phyloP scores from a whole-genome alignment of 345 rosid species.

The Rhizophora apiculata region DNA sequence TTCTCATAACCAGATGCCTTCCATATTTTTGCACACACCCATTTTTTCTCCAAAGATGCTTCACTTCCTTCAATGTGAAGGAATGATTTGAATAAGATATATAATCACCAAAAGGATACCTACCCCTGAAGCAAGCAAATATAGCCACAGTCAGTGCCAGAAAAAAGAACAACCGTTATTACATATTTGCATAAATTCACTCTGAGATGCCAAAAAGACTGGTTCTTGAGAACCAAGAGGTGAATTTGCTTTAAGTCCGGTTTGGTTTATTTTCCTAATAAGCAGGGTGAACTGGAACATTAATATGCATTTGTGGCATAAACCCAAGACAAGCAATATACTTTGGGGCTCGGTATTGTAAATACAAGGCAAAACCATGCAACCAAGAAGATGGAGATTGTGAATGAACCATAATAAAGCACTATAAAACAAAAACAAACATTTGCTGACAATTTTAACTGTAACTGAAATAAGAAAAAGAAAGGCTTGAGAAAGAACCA shows the following conservation, averaged over 20 bases:
- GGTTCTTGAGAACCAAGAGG: too few species aligned
- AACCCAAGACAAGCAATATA: too few species aligned
- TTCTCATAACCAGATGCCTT: constrained; percentile 73
- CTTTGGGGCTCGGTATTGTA: too few species aligned
- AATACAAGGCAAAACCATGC: too few species aligned
- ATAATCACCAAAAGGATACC: constrained; percentile 89
- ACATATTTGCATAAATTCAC: neutral
- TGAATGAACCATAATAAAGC: neutral
- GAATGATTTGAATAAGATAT: constrained; percentile 70
- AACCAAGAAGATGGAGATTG: neutral
- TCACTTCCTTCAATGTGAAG: constrained; percentile 75
- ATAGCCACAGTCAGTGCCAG: constrained; percentile 5
- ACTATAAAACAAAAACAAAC: neutral
- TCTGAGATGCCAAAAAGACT: neutral
- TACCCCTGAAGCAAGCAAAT: constrained; percentile 52
- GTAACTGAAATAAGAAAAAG: constrained; percentile 29
- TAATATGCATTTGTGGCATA: too few species aligned
- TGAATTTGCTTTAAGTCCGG: too few species aligned
- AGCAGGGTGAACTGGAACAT: too few species aligned
- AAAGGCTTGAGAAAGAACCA: constrained; percentile 95
- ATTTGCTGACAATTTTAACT: neutral
- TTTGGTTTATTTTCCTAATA: too few species aligned
- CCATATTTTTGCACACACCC: constrained; percentile 57
- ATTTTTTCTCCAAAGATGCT: constrained; percentile 84
- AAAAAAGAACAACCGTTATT: neutral